phyloP scores from a whole-genome alignment of 1,284 basidiomycete species.

The Malassezia slooffiae region DNA sequence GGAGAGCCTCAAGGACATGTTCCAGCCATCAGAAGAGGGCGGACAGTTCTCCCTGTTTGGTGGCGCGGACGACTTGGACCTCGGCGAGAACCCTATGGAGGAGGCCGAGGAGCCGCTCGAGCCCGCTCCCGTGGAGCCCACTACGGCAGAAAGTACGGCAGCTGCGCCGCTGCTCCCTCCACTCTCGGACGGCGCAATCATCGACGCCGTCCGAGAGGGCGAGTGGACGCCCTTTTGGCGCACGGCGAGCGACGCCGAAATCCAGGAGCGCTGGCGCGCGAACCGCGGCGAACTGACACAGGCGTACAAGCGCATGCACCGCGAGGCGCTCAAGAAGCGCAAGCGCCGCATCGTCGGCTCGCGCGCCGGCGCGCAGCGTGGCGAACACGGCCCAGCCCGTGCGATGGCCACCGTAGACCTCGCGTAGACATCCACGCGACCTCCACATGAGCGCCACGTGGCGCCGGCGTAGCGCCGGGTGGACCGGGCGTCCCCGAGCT shows the following conservation, averaged over 20 bases:
- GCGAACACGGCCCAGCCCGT: constrained; percentile 4
- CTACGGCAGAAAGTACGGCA: constrained; percentile 3
- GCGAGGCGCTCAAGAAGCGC: constrained; percentile 33
- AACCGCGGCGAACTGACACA: constrained; percentile 24
- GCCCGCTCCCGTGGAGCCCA: constrained; percentile 1
- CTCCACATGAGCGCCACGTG: too few relatives aligned
- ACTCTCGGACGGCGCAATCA: neutral
- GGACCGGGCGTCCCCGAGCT: too few relatives aligned
- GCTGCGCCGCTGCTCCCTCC: neutral
- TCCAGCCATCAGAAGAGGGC: constrained; percentile 28
- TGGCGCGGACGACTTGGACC: constrained; percentile 23
- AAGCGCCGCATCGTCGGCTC: constrained; percentile 15
- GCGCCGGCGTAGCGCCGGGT: too few relatives aligned
- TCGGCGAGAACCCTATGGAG: constrained; percentile 19
- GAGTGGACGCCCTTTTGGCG: constrained; percentile 17
- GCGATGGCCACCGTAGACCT: too few relatives aligned
- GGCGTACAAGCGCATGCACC: constrained; percentile 30
- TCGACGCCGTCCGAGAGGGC: neutral
- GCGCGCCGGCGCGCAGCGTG: constrained; percentile 7
- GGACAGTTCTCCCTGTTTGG: constrained; percentile 33
- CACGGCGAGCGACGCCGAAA: constrained; percentile 19
- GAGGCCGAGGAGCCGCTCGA: neutral
- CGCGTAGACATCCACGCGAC: too few relatives aligned
- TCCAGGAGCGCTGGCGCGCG: constrained; percentile 17
- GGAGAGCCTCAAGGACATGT: constrained; percentile 37